A percentile compares a stretch with the other conserved stretches of the same genome.
Evolutionary conservation across 441 rosid genomes (phyloP).

Genomic region (Aleurites moluccanus): DNA sequence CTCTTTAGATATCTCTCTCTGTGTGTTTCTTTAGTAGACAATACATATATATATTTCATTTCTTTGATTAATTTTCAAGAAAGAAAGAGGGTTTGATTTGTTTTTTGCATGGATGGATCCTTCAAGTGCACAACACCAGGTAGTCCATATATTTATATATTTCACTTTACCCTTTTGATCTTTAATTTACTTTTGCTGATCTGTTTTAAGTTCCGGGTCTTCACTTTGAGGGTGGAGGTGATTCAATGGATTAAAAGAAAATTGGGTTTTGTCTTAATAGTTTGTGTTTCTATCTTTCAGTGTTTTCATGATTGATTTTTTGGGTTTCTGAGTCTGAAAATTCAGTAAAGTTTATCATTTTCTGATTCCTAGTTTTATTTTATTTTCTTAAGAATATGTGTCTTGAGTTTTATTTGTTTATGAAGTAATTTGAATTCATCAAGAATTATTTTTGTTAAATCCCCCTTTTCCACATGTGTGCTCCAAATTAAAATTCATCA

Average conservation of each 20-base stretch:
- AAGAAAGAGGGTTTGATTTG: conserved; percentile 1
- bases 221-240: too few relatives aligned
- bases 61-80: not conserved
- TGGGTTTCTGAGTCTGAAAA: not conserved
- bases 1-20: not conserved
- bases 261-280: not conserved
- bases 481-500: not conserved
- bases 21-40: not conserved
- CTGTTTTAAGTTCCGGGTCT: too few relatives aligned
- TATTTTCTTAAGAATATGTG: not conserved
- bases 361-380: not conserved
- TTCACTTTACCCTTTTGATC: not conserved
- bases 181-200: not conserved
- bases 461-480: too few relatives aligned
- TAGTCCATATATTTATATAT: conserved; percentile 8
- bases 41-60: not conserved
- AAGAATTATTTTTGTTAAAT: not conserved
- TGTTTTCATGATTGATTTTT: not conserved
- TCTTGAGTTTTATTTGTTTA: not conserved
- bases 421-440: not conserved
- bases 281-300: not conserved
- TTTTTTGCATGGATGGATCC: conserved; percentile 58
- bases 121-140: conserved; percentile 55
- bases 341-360: not conserved
- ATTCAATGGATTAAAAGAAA: not conserved